Base-by-base conservation (phyloP, 148 eudicot genomes). In the Mesembryanthemum crystallinum region DNA sequence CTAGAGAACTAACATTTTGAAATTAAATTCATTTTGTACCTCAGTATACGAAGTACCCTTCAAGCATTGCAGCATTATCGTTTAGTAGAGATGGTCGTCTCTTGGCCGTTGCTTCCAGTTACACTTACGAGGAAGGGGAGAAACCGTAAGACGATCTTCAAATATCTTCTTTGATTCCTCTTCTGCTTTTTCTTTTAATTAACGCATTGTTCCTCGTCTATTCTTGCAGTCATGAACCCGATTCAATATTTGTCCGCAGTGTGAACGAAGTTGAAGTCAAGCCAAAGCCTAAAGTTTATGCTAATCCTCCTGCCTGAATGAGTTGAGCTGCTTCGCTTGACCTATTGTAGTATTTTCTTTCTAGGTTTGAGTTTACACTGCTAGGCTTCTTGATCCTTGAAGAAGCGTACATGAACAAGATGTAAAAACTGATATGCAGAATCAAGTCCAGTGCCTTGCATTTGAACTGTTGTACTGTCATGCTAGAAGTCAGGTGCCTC, bases 211-310 rank as follows among this genome's bases (percentile, higher is more conserved):
- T 13, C 28, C 2, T 47, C 73, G 77, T 57, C 35, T 51, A 54
- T n/a, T 62, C 80, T 77, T 85, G 84, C 90, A 94, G 98, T 43
- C 98, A 94, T 18, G 98, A 94, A 77, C 96, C 96, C 64, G 98
- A 94, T 80, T 81, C 96, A 30, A 92, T 94, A 29, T 92, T 84
- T 67, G 85, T 94, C 9, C 88, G 97, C 49, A 90, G 88, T 58
- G 97, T 94, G 71, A 94, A 94, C 69, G 98, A 94, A 86, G 89
- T 88, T 49, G 98, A 94, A 89, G 98, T 92, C 70, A 94, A 94
- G 81, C 97, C 98, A 54, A 94, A 94, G 83, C 98, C 98, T 32
- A 94, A 90, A 86, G 86, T 84, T 15, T 81, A 79, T 68, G 84
- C 93, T 30, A 92, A 89, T 72, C 89, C 97, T 52, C 73, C 92